Evolutionary conservation across 768 basidiomycete genomes (phyloP).

Genomic region (Termitomyces sp.): DNA sequence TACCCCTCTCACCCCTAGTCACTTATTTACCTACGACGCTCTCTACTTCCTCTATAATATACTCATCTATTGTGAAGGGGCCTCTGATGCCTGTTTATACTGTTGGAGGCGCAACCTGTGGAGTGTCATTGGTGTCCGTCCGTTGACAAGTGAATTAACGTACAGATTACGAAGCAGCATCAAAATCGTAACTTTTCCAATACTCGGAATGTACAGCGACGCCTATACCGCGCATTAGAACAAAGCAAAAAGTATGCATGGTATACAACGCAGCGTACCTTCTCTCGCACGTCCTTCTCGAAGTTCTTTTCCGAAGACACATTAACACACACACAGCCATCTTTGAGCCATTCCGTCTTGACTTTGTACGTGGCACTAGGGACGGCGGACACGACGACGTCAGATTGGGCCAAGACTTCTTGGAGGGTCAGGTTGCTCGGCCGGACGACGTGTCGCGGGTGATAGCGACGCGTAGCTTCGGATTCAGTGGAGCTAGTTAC

Average conservation of each 20-base stretch:
- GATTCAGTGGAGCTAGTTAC: conserved; percentile 29
- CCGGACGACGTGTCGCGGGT: conserved; percentile 81
- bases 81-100: conserved; percentile 35
- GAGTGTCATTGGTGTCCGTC: neutral
- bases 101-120: conserved; percentile 54
- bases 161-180: conserved; percentile 97
- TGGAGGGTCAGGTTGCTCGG: conserved; percentile 65
- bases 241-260: neutral
- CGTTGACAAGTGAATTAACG: conserved; percentile 26
- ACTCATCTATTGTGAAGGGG: conserved; percentile 26
- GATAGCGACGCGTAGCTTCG: conserved; percentile 51
- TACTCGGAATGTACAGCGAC: conserved; percentile 89
- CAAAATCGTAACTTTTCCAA: conserved; percentile 97
- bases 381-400: conserved; percentile 94
- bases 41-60: conserved; percentile 27
- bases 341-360: conserved; percentile 85
- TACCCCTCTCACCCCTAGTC: conserved; percentile 19
- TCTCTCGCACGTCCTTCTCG: conserved; percentile 86
- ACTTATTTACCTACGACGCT: conserved; percentile 23
- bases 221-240: conserved; percentile 46
- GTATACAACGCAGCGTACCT: conserved; percentile 41
- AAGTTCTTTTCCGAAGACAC: conserved; percentile 97
- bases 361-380: conserved; percentile 84
- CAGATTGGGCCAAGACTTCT: conserved; percentile 80
- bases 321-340: conserved; percentile 91